These are phyloP conservation scores for Trichoderma orchidacearum DNA, from an alignment of 495 filamentous ascomycete genomes.

Conservation along the genomic window DNA sequence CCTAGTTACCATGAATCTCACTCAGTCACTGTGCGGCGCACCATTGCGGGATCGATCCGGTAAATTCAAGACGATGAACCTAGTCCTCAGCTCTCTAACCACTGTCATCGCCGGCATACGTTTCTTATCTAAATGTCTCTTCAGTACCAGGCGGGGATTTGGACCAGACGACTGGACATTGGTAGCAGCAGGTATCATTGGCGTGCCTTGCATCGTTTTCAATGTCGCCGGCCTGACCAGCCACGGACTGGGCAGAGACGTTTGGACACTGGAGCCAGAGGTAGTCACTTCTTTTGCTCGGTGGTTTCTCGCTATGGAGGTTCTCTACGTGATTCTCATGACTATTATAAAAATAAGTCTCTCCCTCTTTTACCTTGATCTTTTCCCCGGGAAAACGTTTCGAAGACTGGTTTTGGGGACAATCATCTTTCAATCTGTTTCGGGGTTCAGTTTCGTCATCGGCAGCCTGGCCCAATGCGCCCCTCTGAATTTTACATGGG, in stretches of 20 bases:
- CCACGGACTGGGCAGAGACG: slow-evolving; percentile 18
- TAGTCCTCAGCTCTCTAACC: not conserved
- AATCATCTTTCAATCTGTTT: slow-evolving; percentile 7
- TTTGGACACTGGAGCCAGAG: slow-evolving; percentile 14
- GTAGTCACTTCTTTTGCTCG: slow-evolving; percentile 11
- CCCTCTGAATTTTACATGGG: slow-evolving; percentile 16
- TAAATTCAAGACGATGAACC: not conserved
- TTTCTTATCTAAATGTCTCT: slow-evolving; percentile 5
- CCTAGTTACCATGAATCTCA: slow-evolving; percentile 5
- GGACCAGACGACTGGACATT: slow-evolving; percentile 9
- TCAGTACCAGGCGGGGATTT: not conserved
- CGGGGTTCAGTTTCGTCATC: slow-evolving; percentile 6
- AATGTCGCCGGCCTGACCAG: slow-evolving; percentile 4
- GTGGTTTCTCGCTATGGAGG: slow-evolving; percentile 9
- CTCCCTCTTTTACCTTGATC: slow-evolving; percentile 25
- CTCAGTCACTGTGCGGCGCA: slow-evolving; percentile 1
- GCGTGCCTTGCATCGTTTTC: slow-evolving; percentile 2
- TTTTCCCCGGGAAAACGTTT: slow-evolving; percentile 8
- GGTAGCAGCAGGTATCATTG: slow-evolving; percentile 3
- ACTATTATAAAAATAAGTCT: slow-evolving; percentile 23
- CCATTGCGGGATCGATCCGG: slow-evolving; percentile 2
- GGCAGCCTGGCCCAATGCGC: slow-evolving; percentile 14
- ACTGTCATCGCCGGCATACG: slow-evolving; percentile 3
- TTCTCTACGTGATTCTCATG: slow-evolving; percentile 16
- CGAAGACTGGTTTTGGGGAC: slow-evolving; percentile 11